phyloP scores from a whole-genome alignment of 441 rosid genomes.

The Kokia cookei region DNA sequence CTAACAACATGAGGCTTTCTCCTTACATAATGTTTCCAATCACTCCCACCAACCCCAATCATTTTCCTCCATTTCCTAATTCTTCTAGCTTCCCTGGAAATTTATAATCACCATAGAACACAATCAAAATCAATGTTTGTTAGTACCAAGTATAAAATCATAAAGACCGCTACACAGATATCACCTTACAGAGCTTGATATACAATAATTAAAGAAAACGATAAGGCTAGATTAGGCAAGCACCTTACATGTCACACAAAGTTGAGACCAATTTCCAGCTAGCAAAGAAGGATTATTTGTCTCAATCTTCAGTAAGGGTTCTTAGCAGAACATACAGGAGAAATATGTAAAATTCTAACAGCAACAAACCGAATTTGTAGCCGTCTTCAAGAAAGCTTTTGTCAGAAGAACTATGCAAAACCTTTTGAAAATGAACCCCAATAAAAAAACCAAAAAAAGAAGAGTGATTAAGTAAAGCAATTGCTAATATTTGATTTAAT shows the following conservation, averaged over 20 bases:
- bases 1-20: slow-evolving; percentile 85
- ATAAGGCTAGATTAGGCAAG: slow-evolving; percentile 14
- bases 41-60: slow-evolving; percentile 97
- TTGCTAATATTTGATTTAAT: neutral
- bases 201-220: neutral
- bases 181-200: neutral
- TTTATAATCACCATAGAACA: slow-evolving; percentile 4
- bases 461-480: neutral
- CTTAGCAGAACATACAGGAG: slow-evolving; percentile 33
- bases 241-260: slow-evolving; percentile 99
- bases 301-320: slow-evolving; percentile 90
- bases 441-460: neutral
- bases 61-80: slow-evolving; percentile 96
- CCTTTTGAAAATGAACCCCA: slow-evolving; percentile 6
- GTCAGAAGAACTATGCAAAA: neutral
- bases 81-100: slow-evolving; percentile 75
- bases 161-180: neutral
- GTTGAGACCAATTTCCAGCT: slow-evolving; percentile 97
- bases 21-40: slow-evolving; percentile 91
- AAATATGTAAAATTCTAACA: neutral
- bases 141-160: neutral
- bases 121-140: slow-evolving; percentile 1
- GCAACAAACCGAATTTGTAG: too few species aligned
- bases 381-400: slow-evolving; percentile 8
- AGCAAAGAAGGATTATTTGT: slow-evolving; percentile 84